Percentiles rank a stretch among this genome's conserved stretches.
Evolutionary conservation across 2,329 filamentous ascomycete species (phyloP).

Genomic region (Biscogniauxia sp.): DNA sequence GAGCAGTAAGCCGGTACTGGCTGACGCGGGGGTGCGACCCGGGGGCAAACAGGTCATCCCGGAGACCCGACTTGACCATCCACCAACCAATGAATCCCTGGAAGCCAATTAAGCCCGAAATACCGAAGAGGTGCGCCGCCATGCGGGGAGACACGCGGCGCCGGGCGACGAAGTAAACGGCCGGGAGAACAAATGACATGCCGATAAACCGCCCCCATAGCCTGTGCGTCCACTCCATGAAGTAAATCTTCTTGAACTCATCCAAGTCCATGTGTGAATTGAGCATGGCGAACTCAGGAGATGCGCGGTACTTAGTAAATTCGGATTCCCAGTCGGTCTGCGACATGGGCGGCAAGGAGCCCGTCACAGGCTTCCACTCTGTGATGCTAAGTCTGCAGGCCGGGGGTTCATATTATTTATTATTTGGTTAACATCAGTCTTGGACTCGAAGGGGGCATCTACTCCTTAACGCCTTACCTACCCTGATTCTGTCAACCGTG

Average conservation of each 20-base stretch:
- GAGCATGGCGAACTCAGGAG: conserved; percentile 87
- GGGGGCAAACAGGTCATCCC: conserved; percentile 90
- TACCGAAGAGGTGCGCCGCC: conserved; percentile 74
- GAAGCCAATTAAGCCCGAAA: conserved; percentile 86
- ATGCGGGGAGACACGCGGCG: conserved; percentile 76
- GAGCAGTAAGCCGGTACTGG: conserved; percentile 88
- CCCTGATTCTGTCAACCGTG: conserved; percentile 93
- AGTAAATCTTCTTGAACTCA: conserved; percentile 99
- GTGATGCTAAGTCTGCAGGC: conserved; percentile 81
- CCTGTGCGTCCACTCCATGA: conserved; percentile 97
- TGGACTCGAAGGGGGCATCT: background rate
- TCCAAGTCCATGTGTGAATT: conserved; percentile 90
- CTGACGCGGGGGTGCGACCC: conserved; percentile 89
- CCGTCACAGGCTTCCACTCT: conserved; percentile 97
- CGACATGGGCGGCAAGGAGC: conserved; percentile 79
- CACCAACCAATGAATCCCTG: conserved; percentile 97
- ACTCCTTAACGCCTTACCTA: too few species aligned
- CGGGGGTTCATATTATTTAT: background rate
- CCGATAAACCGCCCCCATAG: conserved; percentile 93
- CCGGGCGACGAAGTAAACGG: conserved; percentile 81
- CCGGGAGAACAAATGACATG: conserved; percentile 82
- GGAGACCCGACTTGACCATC: conserved; percentile 97
- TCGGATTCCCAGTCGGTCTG: conserved; percentile 84
- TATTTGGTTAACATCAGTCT: conserved; percentile 5
- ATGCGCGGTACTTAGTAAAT: conserved; percentile 87